A percentile compares a stretch with the other conserved stretches of the same genome.
Conservation (phyloP, 257 asterid species). For the Solanum neorickii region DNA sequence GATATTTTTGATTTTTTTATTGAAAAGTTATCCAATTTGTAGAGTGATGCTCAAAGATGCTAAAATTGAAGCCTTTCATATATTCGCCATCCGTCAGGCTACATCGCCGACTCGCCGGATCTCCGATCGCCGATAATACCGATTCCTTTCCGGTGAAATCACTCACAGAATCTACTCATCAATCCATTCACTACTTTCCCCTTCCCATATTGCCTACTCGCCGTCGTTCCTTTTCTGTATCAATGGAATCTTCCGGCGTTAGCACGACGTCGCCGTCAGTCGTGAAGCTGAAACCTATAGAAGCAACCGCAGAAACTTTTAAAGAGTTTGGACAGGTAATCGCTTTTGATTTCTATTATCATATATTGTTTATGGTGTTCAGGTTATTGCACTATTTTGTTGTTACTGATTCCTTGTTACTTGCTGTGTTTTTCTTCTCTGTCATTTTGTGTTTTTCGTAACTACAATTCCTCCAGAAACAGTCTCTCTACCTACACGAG, state of each 20-base stretch:
- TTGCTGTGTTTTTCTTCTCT: not conserved
- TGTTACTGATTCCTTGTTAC: not conserved
- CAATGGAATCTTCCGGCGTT: conserved; percentile 9
- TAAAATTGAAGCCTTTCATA: not conserved
- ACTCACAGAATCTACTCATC: not conserved
- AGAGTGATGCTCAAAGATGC: not conserved
- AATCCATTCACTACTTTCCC: not conserved
- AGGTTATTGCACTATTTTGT: not conserved
- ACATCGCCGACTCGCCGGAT: not conserved
- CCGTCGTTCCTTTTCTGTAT: not conserved
- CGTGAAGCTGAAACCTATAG: conserved; percentile 45
- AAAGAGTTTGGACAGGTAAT: conserved; percentile 72
- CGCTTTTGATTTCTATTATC: not conserved
- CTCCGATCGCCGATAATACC: not conserved
- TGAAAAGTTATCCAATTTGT: not conserved
- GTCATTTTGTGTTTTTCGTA: not conserved
- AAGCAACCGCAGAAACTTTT: conserved; percentile 75
- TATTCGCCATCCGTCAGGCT: not conserved
- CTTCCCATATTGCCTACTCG: not conserved
- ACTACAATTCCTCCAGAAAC: not conserved
- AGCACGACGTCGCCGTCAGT: conserved; percentile 15
- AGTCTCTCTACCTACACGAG: not conserved
- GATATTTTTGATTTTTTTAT: too few species aligned
- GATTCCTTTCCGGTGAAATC: not conserved
- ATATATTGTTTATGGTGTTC: not conserved